These are phyloP conservation scores for Flaveria trinervia DNA, from an alignment of 129 eudicot species.

Conservation along the genomic window DNA sequence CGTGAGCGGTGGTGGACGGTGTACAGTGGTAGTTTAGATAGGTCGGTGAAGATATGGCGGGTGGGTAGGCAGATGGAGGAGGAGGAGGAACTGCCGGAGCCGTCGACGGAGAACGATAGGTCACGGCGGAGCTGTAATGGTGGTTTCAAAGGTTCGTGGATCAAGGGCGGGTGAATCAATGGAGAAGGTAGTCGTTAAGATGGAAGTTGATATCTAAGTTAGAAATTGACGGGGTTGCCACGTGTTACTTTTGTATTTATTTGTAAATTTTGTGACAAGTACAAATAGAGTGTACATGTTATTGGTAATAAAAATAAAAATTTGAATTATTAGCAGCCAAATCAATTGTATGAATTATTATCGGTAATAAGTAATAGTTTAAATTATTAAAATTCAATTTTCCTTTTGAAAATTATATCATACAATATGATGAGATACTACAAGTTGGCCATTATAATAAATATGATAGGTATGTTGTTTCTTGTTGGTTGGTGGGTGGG, in stretches of 20 bases:
- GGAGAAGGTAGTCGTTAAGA: constrained; percentile 20
- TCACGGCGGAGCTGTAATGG: constrained; percentile 8
- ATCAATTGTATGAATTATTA: no score
- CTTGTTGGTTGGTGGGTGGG: no score
- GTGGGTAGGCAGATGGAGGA: constrained; percentile 35
- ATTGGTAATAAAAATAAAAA: no score
- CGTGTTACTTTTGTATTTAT: background rate
- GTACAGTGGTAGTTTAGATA: constrained; percentile 78
- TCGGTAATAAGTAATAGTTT: no score
- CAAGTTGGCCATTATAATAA: no score
- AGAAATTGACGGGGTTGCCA: no score
- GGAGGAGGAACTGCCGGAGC: background rate
- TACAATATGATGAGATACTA: no score
- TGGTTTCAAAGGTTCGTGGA: constrained; percentile 23
- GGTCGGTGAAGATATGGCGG: constrained; percentile 81
- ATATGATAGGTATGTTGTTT: no score
- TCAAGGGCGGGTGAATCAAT: constrained; percentile 26
- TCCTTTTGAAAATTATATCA: no score
- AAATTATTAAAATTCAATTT: no score
- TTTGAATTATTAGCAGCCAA: no score
- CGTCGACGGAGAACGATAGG: constrained; percentile 20
- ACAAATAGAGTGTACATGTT: no score
- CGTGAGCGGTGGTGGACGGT: constrained; percentile 40
- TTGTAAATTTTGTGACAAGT: background rate
- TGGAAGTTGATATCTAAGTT: background rate